Evolutionary conservation across 2,329 filamentous ascomycete species (phyloP), one percentile per base, ranked within the genome.

Genomic region (Stagonosporopsis tanaceti): DNA sequence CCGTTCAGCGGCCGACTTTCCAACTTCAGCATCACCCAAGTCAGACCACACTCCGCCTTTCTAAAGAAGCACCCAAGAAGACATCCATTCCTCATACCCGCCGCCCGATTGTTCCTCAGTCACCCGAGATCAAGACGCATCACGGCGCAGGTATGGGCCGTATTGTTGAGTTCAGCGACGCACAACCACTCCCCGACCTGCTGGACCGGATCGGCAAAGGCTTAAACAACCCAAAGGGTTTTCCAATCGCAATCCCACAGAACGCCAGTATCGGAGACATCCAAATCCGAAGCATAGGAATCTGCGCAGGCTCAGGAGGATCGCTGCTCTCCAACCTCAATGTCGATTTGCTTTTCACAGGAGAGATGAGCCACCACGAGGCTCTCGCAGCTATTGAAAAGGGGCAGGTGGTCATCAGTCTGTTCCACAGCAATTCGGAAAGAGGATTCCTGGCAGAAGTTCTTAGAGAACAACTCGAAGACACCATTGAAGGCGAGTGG

Each of bases 381-480:
- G 93, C 94, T 3, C 84, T 99, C 56, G 87, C 90, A 37, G 92
- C 93, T 1, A 92, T 91, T 27, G 93, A 97, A 80, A 85, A 88
- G 57, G 93, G 93, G 1, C 89, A 89, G 62, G 89, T 87, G 52
- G 91, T 98, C 0, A 85, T 98, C 48, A 90, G 89, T 38, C 83
- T 96, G 45, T 96, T 97, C 69, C 95, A 99, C 76, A 94, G 90
- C 67, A 98, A 98, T 76, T 95, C 91, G 0, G 95, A 99, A 80
- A 82, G 95, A 34, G 89, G 87, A 0, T 99, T 94, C 72, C 77
- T 99, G 68, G 84, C 84, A 57, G 83, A 88, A 57, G 86, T 90
- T 44, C 84, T 99, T 79, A 84, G 84, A 67, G 81, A 81, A 17
- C 86, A 87, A 74, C 78, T 97, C 67, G 80, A 87, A 66, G 79